Conservation (phyloP, 257 asterid species). For the Fraxinus americana region DNA sequence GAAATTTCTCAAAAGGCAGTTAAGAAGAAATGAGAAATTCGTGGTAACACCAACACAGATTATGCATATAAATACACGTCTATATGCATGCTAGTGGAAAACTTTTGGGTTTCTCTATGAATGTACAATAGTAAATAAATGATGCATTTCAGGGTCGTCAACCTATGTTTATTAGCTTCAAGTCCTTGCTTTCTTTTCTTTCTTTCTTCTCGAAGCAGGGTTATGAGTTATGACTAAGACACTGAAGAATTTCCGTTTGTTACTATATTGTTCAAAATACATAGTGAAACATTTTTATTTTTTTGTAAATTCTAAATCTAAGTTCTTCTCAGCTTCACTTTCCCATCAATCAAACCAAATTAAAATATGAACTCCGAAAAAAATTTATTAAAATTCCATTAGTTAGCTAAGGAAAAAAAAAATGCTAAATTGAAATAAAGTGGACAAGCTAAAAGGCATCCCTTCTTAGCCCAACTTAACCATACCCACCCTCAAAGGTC, state of each 20-base stretch:
- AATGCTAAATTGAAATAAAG: neutral
- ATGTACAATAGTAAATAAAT: neutral
- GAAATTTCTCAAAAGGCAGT: neutral
- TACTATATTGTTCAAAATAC: slow-evolving; percentile 1
- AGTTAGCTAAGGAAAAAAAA: slow-evolving; percentile 9
- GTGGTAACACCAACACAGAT: neutral
- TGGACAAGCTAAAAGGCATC: neutral
- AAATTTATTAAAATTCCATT: slow-evolving; percentile 9
- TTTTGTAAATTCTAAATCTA: neutral
- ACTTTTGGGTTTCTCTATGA: neutral
- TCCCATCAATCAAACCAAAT: slow-evolving; percentile 23
- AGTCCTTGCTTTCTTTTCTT: neutral
- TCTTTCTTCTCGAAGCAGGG: neutral
- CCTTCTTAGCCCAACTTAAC: neutral
- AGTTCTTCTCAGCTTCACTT: slow-evolving; percentile 9
- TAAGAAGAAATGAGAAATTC: neutral
- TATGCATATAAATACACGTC: neutral
- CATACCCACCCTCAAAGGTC: neutral
- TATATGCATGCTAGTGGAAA: neutral
- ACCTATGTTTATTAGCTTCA: slow-evolving; percentile 2
- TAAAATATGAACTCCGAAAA: neutral
- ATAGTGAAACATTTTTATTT: neutral
- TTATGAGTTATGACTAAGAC: neutral
- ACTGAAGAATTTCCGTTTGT: neutral
- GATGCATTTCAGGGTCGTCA: neutral